Conservation (phyloP, 2,329 filamentous ascomycete species). For the Aspergillus bombycis region DNA sequence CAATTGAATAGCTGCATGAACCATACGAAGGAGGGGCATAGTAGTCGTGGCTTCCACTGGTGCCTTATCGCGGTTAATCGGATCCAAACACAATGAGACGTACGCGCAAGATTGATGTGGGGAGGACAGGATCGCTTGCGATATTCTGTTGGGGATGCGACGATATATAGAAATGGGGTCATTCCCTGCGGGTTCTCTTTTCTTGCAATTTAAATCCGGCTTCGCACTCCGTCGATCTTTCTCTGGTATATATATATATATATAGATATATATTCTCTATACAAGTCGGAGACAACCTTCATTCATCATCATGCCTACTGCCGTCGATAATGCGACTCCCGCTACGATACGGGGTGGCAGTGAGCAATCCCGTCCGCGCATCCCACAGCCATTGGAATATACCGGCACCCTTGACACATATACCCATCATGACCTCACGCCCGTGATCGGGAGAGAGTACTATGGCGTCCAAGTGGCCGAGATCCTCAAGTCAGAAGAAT, state of each 20-base stretch:
- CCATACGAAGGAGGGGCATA: neutral
- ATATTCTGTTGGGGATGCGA: neutral
- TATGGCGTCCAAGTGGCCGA: constrained; percentile 48
- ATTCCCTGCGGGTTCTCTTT: neutral
- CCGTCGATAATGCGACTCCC: constrained; percentile 9
- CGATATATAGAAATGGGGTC: neutral
- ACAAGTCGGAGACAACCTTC: neutral
- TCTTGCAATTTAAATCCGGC: neutral
- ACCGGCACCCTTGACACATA: constrained; percentile 44
- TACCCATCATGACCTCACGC: constrained; percentile 44
- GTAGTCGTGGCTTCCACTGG: neutral
- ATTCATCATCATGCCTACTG: constrained; percentile 22
- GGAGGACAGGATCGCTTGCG: neutral
- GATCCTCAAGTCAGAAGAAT: constrained; percentile 61
- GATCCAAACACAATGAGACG: neutral
- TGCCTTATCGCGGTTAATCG: neutral
- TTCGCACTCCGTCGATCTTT: neutral
- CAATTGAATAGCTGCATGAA: neutral
- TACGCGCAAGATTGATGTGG: neutral
- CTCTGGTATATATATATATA: no score
- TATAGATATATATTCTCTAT: neutral
- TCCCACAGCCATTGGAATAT: constrained; percentile 39
- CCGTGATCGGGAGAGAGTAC: constrained; percentile 47
- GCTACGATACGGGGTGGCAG: constrained; percentile 26
- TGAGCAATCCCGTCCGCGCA: constrained; percentile 25